phyloP scores from a whole-genome alignment of 805 yeast genomes.

The Cyberlindnera euphorbiiphila region DNA sequence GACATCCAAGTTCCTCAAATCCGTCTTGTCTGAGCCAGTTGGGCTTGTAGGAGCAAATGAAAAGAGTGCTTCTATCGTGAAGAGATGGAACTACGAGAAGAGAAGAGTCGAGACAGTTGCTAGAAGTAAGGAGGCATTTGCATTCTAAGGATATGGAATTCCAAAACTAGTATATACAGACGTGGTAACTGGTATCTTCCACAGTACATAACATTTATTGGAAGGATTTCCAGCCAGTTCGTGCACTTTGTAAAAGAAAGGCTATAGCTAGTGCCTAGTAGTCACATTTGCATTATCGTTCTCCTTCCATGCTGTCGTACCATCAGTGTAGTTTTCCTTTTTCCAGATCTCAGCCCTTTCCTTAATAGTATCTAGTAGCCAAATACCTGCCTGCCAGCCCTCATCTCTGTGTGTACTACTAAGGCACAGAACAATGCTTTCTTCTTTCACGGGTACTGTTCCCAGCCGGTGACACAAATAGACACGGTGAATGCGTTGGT shows the following conservation, averaged over 20 bases:
- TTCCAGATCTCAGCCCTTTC: slow-evolving; percentile 49
- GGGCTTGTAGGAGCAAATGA: slow-evolving; percentile 41
- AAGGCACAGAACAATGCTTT: slow-evolving; percentile 42
- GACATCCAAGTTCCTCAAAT: slow-evolving; percentile 43
- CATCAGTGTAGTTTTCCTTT: slow-evolving; percentile 41
- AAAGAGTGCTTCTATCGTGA: slow-evolving; percentile 46
- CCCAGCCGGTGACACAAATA: slow-evolving; percentile 45
- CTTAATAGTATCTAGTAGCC: slow-evolving; percentile 43
- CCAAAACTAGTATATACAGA: neutral
- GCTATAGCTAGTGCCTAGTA: neutral
- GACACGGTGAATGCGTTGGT: slow-evolving; percentile 31
- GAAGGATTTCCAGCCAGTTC: too few species aligned
- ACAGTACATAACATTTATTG: slow-evolving; percentile 2
- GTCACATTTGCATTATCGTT: slow-evolving; percentile 31
- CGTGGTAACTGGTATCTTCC: neutral
- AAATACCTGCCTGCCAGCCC: slow-evolving; percentile 44
- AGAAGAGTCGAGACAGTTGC: slow-evolving; percentile 49
- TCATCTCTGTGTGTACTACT: slow-evolving; percentile 44
- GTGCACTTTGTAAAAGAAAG: neutral
- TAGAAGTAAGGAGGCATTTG: slow-evolving; percentile 51
- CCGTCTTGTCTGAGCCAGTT: slow-evolving; percentile 49
- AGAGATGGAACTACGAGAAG: slow-evolving; percentile 58
- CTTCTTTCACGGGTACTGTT: slow-evolving; percentile 43
- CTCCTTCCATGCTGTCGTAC: slow-evolving; percentile 39
- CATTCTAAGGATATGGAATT: slow-evolving; percentile 7